Evolutionary conservation across 2,329 filamentous ascomycete species (phyloP).

Genomic region (Paraconiothyrium sp.): DNA sequence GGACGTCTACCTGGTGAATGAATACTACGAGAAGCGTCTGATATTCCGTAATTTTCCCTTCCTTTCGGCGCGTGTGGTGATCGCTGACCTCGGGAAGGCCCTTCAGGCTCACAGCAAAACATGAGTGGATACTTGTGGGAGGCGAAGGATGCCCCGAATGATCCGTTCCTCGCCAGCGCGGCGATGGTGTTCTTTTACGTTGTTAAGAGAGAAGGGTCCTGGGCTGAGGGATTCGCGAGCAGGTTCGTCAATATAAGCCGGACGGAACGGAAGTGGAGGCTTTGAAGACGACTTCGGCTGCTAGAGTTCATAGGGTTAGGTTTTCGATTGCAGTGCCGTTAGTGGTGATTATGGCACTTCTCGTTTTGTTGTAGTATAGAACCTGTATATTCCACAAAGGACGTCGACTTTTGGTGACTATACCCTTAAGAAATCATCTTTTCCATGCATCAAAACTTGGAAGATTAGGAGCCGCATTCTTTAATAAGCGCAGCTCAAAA

Average conservation of each 20-base stretch:
- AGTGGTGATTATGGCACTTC: background rate
- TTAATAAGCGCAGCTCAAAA: too few relatives aligned
- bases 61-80: background rate
- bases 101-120: background rate
- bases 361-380: background rate
- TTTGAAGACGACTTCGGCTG: background rate
- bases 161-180: background rate
- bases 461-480: too few relatives aligned
- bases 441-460: too few relatives aligned
- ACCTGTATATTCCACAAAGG: too few relatives aligned
- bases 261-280: background rate
- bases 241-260: slow-evolving; percentile 5
- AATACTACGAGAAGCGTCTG: background rate
- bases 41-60: background rate
- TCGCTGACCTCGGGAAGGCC: background rate
- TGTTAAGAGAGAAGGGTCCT: background rate
- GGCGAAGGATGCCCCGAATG: background rate
- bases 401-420: too few relatives aligned
- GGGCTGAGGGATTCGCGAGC: slow-evolving; percentile 7
- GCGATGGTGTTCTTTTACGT: slow-evolving; percentile 8
- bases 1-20: slow-evolving; percentile 2
- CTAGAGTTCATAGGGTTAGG: background rate
- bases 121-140: slow-evolving; percentile 1
- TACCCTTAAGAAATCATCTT: too few relatives aligned
- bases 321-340: background rate